Percentiles rank a stretch among this genome's conserved stretches.
Conservation (phyloP, 805 yeast species). For the Dipodascus geniculatus region DNA sequence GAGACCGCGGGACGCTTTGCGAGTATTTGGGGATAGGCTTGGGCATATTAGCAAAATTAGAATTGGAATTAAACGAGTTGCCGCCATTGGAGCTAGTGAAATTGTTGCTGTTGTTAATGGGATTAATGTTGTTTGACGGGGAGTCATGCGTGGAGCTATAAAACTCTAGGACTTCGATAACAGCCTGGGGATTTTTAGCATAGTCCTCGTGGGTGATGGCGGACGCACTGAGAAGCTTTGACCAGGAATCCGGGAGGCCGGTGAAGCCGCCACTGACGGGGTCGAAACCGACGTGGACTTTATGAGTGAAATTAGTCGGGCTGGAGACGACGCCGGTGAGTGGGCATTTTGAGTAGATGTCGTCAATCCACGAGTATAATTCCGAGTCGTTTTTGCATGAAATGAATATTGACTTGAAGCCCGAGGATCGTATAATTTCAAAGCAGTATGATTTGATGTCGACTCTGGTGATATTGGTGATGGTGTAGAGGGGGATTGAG, state of each 20-base stretch:
- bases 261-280: conserved; percentile 74
- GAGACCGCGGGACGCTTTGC: conserved; percentile 1
- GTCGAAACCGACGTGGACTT: conserved; percentile 90
- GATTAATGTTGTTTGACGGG: conserved; percentile 11
- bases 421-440: conserved; percentile 43
- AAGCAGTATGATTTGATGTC: conserved; percentile 70
- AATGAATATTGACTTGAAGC: conserved; percentile 53
- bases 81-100: conserved; percentile 4
- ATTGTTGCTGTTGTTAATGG: conserved; percentile 7
- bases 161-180: conserved; percentile 80
- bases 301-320: conserved; percentile 92
- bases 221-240: conserved; percentile 63
- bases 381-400: conserved; percentile 72
- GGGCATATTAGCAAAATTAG: background rate
- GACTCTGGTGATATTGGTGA: conserved; percentile 52
- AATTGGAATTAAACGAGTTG: background rate
- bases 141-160: conserved; percentile 28
- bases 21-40: background rate
- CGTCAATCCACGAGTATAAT: conserved; percentile 81
- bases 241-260: conserved; percentile 93
- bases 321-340: conserved; percentile 50
- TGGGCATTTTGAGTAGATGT: conserved; percentile 41
- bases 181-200: conserved; percentile 86
- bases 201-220: conserved; percentile 86
- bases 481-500: conserved; percentile 43